Evolutionary conservation across 345 rosid genomes (phyloP).

Genomic region (Anacardium occidentale): DNA sequence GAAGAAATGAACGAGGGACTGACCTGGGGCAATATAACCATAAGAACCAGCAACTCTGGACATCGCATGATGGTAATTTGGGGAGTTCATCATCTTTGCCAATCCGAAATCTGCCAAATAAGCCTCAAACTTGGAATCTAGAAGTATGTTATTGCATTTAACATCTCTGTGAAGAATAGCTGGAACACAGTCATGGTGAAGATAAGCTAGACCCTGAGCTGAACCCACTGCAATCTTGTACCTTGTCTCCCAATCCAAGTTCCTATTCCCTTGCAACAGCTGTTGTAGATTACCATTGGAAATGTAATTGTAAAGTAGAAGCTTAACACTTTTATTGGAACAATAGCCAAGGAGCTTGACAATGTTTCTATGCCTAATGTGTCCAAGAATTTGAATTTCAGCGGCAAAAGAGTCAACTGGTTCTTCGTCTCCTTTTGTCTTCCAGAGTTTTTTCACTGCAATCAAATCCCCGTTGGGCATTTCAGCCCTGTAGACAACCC

Average conservation of each 20-base stretch:
- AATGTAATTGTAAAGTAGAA: constrained; percentile 80
- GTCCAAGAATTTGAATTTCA: constrained; percentile 88
- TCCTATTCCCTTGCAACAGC: constrained; percentile 60
- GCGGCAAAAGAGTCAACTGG: constrained; percentile 79
- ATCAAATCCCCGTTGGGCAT: constrained; percentile 73
- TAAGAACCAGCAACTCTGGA: constrained; percentile 92
- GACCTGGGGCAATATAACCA: constrained; percentile 97
- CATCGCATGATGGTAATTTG: constrained; percentile 70
- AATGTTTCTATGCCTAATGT: constrained; percentile 84
- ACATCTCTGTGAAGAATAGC: constrained; percentile 90
- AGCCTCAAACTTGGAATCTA: constrained; percentile 80
- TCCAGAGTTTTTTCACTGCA: constrained; percentile 94
- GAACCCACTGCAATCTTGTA: constrained; percentile 88
- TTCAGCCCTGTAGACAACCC: constrained; percentile 83
- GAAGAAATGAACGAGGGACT: constrained; percentile 13
- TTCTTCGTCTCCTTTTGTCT: constrained; percentile 57
- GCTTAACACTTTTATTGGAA: constrained; percentile 79
- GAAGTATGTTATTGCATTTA: constrained; percentile 85
- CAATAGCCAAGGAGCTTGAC: constrained; percentile 88
- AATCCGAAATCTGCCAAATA: constrained; percentile 88
- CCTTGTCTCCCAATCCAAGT: constrained; percentile 86
- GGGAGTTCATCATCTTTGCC: constrained; percentile 81
- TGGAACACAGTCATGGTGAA: constrained; percentile 90
- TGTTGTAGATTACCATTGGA: constrained; percentile 84
- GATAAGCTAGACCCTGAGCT: constrained; percentile 92